These are phyloP conservation scores for Ganoderma multipileum DNA, from an alignment of 1,284 basidiomycete genomes.

Conservation along the genomic window DNA sequence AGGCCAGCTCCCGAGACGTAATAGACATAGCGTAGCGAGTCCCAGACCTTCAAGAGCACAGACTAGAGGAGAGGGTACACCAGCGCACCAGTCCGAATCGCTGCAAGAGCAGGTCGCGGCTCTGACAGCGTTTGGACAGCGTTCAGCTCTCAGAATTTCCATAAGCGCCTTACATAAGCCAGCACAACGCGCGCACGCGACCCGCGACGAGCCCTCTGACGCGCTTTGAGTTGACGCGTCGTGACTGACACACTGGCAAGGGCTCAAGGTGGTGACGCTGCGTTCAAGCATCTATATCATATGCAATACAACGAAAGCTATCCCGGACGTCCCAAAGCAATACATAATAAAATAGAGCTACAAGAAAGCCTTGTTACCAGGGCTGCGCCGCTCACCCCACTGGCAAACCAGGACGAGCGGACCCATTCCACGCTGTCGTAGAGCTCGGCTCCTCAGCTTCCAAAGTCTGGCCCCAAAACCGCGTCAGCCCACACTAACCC, in stretches of 20 bases:
- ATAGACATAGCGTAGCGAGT: conserved; percentile 17
- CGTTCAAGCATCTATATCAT: not conserved
- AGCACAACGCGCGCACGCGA: conserved; percentile 25
- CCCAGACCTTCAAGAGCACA: conserved; percentile 8
- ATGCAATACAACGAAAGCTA: conserved; percentile 24
- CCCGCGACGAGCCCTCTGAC: conserved; percentile 6
- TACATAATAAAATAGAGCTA: conserved; percentile 28
- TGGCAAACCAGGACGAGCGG: conserved; percentile 27
- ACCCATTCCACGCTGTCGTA: conserved; percentile 48
- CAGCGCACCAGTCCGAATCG: conserved; percentile 16
- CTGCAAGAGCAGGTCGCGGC: conserved; percentile 7
- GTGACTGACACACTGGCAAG: not conserved
- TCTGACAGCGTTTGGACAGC: too few species aligned
- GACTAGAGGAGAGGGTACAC: conserved; percentile 1
- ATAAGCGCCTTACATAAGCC: conserved; percentile 23
- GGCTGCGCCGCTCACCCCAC: conserved; percentile 21
- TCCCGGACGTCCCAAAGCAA: conserved; percentile 22
- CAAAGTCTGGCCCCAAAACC: conserved; percentile 56
- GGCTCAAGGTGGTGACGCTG: not conserved
- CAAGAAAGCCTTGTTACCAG: conserved; percentile 17
- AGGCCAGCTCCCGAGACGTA: conserved; percentile 24
- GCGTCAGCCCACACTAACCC: conserved; percentile 5
- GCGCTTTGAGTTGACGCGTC: conserved; percentile 5
- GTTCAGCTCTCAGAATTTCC: conserved; percentile 27
- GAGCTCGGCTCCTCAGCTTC: conserved; percentile 70